phyloP scores from a whole-genome alignment of 164 flowering plant genomes.

The Brasenia schreberi region DNA sequence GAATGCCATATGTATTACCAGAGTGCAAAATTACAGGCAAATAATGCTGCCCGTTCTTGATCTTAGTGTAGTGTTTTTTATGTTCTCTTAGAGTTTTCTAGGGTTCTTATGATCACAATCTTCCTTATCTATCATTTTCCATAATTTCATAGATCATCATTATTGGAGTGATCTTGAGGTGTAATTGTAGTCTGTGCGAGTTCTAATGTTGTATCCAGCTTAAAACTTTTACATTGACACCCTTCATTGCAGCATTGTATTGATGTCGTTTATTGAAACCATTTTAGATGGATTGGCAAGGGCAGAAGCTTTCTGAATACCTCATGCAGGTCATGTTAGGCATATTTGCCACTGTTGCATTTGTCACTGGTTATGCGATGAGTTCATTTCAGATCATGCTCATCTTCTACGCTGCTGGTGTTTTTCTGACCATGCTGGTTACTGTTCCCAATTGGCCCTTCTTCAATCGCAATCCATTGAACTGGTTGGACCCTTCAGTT shows the following conservation, averaged over 20 bases:
- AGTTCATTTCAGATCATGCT: slow-evolving; percentile 75
- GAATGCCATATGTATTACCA: no score
- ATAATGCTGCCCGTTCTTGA: no score
- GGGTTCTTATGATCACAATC: neutral
- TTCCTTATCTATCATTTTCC: neutral
- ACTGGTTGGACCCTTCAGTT: slow-evolving; percentile 71
- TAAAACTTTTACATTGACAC: neutral
- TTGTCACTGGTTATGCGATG: slow-evolving; percentile 35
- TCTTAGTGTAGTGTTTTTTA: no score
- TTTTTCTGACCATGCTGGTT: slow-evolving; percentile 49
- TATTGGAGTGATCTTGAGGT: neutral
- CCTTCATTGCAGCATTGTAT: neutral
- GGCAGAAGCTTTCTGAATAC: slow-evolving; percentile 84
- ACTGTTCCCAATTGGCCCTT: slow-evolving; percentile 90
- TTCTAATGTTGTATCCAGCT: neutral
- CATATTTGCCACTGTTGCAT: slow-evolving; percentile 46
- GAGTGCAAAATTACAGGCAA: no score
- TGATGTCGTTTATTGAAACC: neutral
- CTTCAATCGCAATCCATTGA: slow-evolving; percentile 75
- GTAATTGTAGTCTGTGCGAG: neutral
- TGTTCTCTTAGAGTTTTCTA: no score
- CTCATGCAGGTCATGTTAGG: slow-evolving; percentile 79
- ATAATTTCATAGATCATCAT: neutral
- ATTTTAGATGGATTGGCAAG: slow-evolving; percentile 90
- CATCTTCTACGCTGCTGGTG: slow-evolving; percentile 56